Evolutionary conservation across 2,329 filamentous ascomycete genomes (phyloP).

Genomic region (Exophiala lecanii-corni): DNA sequence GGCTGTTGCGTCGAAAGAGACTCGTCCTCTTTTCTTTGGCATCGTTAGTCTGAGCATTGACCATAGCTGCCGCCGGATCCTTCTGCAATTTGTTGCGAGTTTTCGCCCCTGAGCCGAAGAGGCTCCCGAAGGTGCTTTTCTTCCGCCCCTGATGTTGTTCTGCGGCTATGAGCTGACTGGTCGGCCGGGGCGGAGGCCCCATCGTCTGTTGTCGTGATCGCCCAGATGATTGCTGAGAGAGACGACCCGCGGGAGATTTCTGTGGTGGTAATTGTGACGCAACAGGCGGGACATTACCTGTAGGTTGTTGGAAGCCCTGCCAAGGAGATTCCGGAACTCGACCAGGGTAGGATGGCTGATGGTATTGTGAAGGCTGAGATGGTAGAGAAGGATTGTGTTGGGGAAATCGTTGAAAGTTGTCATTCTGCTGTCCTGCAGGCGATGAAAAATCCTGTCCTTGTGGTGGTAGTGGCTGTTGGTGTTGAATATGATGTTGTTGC

Average conservation of each 20-base stretch:
- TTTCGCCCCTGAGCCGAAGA: slow-evolving; percentile 17
- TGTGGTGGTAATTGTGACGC: no score
- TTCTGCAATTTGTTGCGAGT: slow-evolving; percentile 19
- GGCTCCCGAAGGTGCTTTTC: slow-evolving; percentile 16
- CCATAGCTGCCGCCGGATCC: slow-evolving; percentile 1
- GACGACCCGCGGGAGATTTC: no score
- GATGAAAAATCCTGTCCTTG: not conserved
- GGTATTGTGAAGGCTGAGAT: no score
- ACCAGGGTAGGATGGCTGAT: no score
- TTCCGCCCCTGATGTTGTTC: slow-evolving; percentile 5
- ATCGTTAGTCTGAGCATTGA: not conserved
- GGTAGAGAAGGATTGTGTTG: not conserved
- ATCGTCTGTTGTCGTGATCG: slow-evolving; percentile 14
- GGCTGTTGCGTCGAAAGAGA: slow-evolving; percentile 14
- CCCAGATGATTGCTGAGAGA: not conserved
- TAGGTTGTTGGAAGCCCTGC: no score
- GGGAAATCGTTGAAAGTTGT: slow-evolving; percentile 4
- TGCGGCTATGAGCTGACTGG: not conserved
- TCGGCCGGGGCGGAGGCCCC: slow-evolving; percentile 6
- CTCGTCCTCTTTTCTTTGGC: slow-evolving; percentile 18
- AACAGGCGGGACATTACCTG: no score
- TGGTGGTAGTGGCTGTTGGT: slow-evolving; percentile 2
- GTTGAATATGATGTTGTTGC: slow-evolving; percentile 3
- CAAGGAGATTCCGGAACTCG: no score
- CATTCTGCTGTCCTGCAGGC: not conserved